Evolutionary conservation across 23 red algal genomes (phyloP), one percentile per base, ranked within the genome.

Genomic region (Gracilaria caudata): DNA sequence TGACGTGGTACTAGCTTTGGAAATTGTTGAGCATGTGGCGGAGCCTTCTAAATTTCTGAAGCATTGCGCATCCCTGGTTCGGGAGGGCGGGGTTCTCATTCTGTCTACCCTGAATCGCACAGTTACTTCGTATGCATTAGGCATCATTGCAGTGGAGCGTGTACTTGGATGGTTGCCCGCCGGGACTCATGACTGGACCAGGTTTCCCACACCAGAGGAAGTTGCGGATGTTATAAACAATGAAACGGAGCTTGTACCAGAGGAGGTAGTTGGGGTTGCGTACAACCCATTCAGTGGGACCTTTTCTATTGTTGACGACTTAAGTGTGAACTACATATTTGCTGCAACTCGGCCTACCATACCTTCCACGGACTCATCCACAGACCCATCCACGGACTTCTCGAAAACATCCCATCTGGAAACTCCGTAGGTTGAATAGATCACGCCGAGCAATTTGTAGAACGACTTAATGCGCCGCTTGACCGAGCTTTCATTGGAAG

Each of bases 1-100:
- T 84, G 97, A 99, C 66, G 81, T 87, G 41, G 93, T 99, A 19
- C 88, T 93, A 20, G 86, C 87, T 17, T 53, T 96, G 41, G 97
- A 99, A 73, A 74, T 99, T 33, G 64, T 99, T 47, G 97, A 99
- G 77, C 97, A 99, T 70, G 97, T 99, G 19, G 46, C 64, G n/a
- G 64, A 79, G 46, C 93, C 93, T 40, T 63, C 81, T 7, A 44
- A 45, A 13, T 99, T 99, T 43, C 61, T 99, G 7, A 57, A 51
- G 20, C 36, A 68, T 40, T 90, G 78, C 66, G 78, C 90, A n/a
- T 46, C 71, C 30, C 87, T 77, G 5, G 90, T 95, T 14, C 65
- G 82, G 24, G 78, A 78, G 38, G 92, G 91, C 32, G 97, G 97
- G 6, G 25, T 94, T 38, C 93, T 99, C 61, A 66, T 99, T 51